phyloP scores from a whole-genome alignment of 768 basidiomycete species.

The Trametes maxima region DNA sequence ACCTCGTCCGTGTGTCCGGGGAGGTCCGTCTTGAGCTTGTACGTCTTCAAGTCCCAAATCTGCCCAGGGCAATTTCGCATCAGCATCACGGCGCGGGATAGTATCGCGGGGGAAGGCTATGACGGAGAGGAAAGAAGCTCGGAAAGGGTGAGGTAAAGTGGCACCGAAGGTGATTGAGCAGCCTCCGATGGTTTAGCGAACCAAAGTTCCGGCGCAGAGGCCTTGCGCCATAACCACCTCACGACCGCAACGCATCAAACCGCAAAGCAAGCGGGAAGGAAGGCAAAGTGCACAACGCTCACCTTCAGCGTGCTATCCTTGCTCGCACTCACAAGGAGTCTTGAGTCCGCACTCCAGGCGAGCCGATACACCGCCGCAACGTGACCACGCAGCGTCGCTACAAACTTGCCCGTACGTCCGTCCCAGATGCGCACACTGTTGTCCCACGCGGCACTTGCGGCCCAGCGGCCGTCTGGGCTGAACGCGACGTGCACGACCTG shows the following conservation, averaged over 20 bases:
- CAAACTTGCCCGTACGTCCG: slow-evolving; percentile 79
- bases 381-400: slow-evolving; percentile 89
- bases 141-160: too few relatives aligned
- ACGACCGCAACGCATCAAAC: not conserved
- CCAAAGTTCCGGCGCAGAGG: not conserved
- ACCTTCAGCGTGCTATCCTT: slow-evolving; percentile 98
- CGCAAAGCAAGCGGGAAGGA: not conserved
- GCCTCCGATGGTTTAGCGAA: not conserved
- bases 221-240: not conserved
- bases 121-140: too few relatives aligned
- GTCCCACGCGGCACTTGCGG: slow-evolving; percentile 91
- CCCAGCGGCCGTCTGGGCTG: slow-evolving; percentile 90
- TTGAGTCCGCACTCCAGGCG: slow-evolving; percentile 92
- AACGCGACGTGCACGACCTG: slow-evolving; percentile 94
- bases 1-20: slow-evolving; percentile 98
- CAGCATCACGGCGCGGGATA: not conserved
- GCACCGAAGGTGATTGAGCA: too few relatives aligned
- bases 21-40: slow-evolving; percentile 92
- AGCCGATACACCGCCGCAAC: slow-evolving; percentile 93
- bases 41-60: slow-evolving; percentile 97
- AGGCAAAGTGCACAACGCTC: slow-evolving; percentile 24
- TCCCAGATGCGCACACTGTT: slow-evolving; percentile 93
- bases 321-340: slow-evolving; percentile 90
- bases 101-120: too few relatives aligned
- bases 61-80: slow-evolving; percentile 31